Conservation (phyloP, 2,329 filamentous ascomycete genomes). For the Xylariaceae sp. region DNA sequence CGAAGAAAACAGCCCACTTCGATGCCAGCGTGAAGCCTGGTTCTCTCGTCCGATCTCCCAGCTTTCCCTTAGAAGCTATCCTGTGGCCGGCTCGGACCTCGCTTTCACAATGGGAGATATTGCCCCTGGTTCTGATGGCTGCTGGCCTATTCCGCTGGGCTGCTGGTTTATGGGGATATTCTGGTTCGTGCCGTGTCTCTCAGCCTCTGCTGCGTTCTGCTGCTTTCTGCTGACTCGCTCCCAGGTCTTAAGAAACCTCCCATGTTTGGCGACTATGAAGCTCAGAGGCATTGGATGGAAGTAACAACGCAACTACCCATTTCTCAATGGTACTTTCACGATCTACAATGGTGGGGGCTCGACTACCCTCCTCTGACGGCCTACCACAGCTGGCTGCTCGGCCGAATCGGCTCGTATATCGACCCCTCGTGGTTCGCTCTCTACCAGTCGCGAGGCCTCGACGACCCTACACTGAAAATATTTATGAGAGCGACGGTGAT, state of each 20-base stretch:
- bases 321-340: conserved; percentile 97
- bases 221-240: conserved; percentile 12
- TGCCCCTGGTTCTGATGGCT: conserved; percentile 83
- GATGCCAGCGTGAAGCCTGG: conserved; percentile 39
- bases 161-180: conserved; percentile 90
- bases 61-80: conserved; percentile 90
- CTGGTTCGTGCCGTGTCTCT: conserved; percentile 52
- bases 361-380: conserved; percentile 97
- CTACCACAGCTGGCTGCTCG: conserved; percentile 96
- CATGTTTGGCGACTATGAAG: conserved; percentile 96
- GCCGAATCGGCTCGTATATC: conserved; percentile 75
- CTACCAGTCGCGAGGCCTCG: conserved; percentile 72
- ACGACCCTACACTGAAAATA: conserved; percentile 77
- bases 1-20: conserved; percentile 46
- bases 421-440: conserved; percentile 85
- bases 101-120: conserved; percentile 83
- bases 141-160: conserved; percentile 93
- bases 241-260: conserved; percentile 75
- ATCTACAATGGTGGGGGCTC: conserved; percentile 94
- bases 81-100: conserved; percentile 86
- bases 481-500: conserved; percentile 95
- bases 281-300: conserved; percentile 98
- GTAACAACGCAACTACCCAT: conserved; percentile 83
- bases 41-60: conserved; percentile 55
- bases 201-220: background rate